Conservation (phyloP, 2,329 filamentous ascomycete species). For the Neonectria neomacrospora region DNA sequence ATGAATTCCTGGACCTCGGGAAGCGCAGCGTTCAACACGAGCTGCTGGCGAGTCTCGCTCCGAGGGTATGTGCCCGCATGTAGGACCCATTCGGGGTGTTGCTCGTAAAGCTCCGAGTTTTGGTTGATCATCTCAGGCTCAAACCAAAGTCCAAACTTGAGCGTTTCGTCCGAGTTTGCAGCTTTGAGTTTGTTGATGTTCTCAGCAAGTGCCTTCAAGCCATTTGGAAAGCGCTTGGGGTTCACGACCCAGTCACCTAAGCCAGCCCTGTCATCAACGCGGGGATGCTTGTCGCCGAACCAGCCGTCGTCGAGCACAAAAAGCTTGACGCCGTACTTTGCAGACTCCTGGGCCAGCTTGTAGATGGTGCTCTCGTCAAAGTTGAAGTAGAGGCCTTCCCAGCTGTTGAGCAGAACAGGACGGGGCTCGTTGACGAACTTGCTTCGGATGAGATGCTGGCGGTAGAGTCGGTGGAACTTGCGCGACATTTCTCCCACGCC, state of each 20-base stretch:
- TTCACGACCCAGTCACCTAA: constrained; percentile 74
- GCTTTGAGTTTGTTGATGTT: constrained; percentile 62
- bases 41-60: constrained; percentile 66
- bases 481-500: constrained; percentile 72
- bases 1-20: constrained; percentile 72
- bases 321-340: constrained; percentile 68
- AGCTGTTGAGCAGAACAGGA: constrained; percentile 71
- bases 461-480: constrained; percentile 69
- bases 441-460: constrained; percentile 68
- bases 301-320: constrained; percentile 76
- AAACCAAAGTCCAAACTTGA: constrained; percentile 74
- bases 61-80: constrained; percentile 67
- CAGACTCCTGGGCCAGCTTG: constrained; percentile 65
- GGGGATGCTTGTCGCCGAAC: constrained; percentile 71
- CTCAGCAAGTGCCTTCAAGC: constrained; percentile 62
- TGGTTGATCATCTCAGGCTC: constrained; percentile 76
- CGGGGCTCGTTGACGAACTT: constrained; percentile 63
- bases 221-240: constrained; percentile 67
- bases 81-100: constrained; percentile 73
- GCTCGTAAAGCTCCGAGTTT: constrained; percentile 67
- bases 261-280: constrained; percentile 65
- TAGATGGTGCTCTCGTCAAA: constrained; percentile 67
- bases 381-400: constrained; percentile 71
- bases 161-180: constrained; percentile 55
- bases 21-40: constrained; percentile 70